These are phyloP conservation scores for Pseudonitzschia delicatissima DNA, from an alignment of 108 stramenopile genomes.

Conservation along the genomic window DNA sequence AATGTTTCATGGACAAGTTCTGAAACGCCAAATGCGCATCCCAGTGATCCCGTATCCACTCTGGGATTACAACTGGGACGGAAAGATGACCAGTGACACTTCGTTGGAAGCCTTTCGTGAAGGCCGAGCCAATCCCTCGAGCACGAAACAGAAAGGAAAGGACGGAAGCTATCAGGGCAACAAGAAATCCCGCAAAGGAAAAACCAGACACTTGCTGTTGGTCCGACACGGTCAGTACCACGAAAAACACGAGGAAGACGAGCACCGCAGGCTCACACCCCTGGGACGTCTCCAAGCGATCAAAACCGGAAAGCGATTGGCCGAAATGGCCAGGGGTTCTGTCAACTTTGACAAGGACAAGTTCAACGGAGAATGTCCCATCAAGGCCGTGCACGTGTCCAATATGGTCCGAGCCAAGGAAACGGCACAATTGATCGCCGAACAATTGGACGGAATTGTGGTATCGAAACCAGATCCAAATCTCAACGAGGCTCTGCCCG, in stretches of 20 bases:
- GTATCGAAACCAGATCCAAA: constrained; percentile 63
- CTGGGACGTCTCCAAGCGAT: constrained; percentile 84
- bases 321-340: constrained; percentile 53
- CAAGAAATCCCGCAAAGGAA: not conserved
- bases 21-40: constrained; percentile 35
- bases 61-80: constrained; percentile 57
- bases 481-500: constrained; percentile 82
- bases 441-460: constrained; percentile 35
- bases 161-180: not conserved
- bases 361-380: constrained; percentile 52
- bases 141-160: not conserved
- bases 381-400: constrained; percentile 67
- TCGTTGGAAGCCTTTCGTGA: constrained; percentile 22
- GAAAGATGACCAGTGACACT: constrained; percentile 24
- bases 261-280: constrained; percentile 73
- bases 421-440: constrained; percentile 75
- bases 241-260: constrained; percentile 73
- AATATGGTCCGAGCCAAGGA: constrained; percentile 82
- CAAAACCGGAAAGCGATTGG: constrained; percentile 72
- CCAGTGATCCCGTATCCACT: constrained; percentile 41
- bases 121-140: not conserved
- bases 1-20: constrained; percentile 31
- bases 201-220: constrained; percentile 83
- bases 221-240: constrained; percentile 93
- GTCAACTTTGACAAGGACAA: constrained; percentile 32